These are phyloP conservation scores for Moesziomyces sp. DNA, from an alignment of 1,284 basidiomycete species.

Conservation along the genomic window DNA sequence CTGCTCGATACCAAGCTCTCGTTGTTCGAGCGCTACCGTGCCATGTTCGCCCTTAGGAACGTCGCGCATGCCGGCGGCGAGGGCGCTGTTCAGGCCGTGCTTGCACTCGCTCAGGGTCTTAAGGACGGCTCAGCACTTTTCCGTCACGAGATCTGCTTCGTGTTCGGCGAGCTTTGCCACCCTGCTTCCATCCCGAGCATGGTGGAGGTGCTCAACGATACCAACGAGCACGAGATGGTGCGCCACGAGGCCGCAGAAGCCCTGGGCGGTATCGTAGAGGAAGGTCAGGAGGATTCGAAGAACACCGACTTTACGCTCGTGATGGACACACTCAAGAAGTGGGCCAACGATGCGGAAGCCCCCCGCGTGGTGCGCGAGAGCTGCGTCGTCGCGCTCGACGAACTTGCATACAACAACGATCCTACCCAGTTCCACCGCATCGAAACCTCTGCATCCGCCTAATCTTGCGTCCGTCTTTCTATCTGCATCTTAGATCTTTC, in stretches of 20 bases:
- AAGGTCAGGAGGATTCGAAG: conserved; percentile 70
- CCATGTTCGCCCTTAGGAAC: conserved; percentile 92
- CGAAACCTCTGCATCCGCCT: conserved; percentile 29
- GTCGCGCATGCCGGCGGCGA: conserved; percentile 58
- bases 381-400: conserved; percentile 92
- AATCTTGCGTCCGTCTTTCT: too few species aligned
- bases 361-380: conserved; percentile 93
- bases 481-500: conserved; percentile 2
- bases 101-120: conserved; percentile 91
- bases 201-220: conserved; percentile 79
- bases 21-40: conserved; percentile 93
- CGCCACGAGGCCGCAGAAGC: conserved; percentile 99
- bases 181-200: conserved; percentile 88
- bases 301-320: conserved; percentile 71
- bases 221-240: conserved; percentile 92
- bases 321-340: conserved; percentile 84
- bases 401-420: conserved; percentile 67
- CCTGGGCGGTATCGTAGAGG: conserved; percentile 92
- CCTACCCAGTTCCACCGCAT: conserved; percentile 66
- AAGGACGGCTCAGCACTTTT: conserved; percentile 63
- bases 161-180: conserved; percentile 95
- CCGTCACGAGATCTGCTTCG: conserved; percentile 70
- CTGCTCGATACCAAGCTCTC: conserved; percentile 79
- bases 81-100: conserved; percentile 74
- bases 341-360: conserved; percentile 80